Base-by-base conservation (phyloP, 2,329 filamentous ascomycete species). In the Fusarium xylarioides region DNA sequence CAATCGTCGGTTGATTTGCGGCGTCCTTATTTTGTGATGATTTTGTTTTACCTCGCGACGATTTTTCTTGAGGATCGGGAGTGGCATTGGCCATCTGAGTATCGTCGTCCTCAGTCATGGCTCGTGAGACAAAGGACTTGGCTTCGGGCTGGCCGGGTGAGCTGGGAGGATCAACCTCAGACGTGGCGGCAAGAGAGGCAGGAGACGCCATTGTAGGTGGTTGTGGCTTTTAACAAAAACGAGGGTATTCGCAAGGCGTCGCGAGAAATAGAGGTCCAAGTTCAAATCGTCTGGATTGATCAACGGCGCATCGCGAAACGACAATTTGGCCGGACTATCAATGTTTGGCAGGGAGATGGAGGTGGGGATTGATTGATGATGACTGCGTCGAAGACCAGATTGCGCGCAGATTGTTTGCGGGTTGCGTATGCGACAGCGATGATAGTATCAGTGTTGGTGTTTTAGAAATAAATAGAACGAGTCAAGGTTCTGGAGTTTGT, bases 51-150 rank as follows among this genome's bases (percentile, higher is more conserved):
- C 79, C 75, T 23, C 82, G 80, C 10, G 80, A 68, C 9, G 80
- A 77, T 76, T 83, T 86, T 74, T 80, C 84, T 66, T 71, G 79
- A 37, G 83, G 81, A 43, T 87, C 85, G 35, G 85, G 84, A 23
- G 83, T 86, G 64, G 79, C 82, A 67, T 83, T 81, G 68, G 78
- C 80, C 80, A 84, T 84, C 30, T 79, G 81, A 16, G 81, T 81
- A 73, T 86, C 85, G 40, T 87, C 86, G 69, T 87, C 86, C 54
- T 87, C 86, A 62, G 83, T 84, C 66, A 76, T 79, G 66, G 79
- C 81, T 77, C 82, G 83, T 30, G 85, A 85, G 70, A 82, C 79
- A 68, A 86, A 86, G 7, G 85, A 87, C 76, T 86, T 86, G 74
- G 77, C 76, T 71, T 85, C 84, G 59, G 74, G 74, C 37, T 80